Percentiles rank a stretch among this genome's conserved stretches.
Evolutionary conservation across 2,329 filamentous ascomycete genomes (phyloP).

Genomic region (Pseudogymnoascus sp.): DNA sequence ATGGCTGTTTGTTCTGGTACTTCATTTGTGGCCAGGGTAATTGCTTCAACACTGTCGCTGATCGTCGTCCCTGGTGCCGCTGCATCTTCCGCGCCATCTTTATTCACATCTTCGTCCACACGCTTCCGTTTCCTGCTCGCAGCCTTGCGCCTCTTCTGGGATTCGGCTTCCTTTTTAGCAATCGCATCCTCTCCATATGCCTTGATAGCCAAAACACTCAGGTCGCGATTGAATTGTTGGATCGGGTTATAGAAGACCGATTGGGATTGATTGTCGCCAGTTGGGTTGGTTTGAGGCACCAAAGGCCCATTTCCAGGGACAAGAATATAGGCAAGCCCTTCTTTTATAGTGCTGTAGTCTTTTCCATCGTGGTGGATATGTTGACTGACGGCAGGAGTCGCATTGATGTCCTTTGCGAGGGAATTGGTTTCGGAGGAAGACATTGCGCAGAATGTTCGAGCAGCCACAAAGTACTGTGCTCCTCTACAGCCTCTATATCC

Average conservation of each 20-base stretch:
- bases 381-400: constrained; percentile 24
- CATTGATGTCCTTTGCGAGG: constrained; percentile 20
- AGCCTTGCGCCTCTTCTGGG: constrained; percentile 33
- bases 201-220: constrained; percentile 87
- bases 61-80: constrained; percentile 10
- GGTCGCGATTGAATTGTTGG: constrained; percentile 95
- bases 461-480: background rate
- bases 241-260: constrained; percentile 99
- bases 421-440: background rate
- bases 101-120: constrained; percentile 25
- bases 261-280: constrained; percentile 51
- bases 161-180: constrained; percentile 36
- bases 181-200: constrained; percentile 68
- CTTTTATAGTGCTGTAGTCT: constrained; percentile 52
- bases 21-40: background rate
- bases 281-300: constrained; percentile 33
- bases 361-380: constrained; percentile 37
- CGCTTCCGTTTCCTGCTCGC: constrained; percentile 38
- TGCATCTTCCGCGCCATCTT: constrained; percentile 30
- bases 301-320: constrained; percentile 45
- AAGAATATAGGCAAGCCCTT: constrained; percentile 60
- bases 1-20: background rate
- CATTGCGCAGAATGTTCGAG: background rate
- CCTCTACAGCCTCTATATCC: background rate
- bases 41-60: background rate